Percentiles rank a stretch among this genome's conserved stretches.
Evolutionary conservation across 306 rosid genomes (phyloP).

Genomic region (Comarum palustre): DNA sequence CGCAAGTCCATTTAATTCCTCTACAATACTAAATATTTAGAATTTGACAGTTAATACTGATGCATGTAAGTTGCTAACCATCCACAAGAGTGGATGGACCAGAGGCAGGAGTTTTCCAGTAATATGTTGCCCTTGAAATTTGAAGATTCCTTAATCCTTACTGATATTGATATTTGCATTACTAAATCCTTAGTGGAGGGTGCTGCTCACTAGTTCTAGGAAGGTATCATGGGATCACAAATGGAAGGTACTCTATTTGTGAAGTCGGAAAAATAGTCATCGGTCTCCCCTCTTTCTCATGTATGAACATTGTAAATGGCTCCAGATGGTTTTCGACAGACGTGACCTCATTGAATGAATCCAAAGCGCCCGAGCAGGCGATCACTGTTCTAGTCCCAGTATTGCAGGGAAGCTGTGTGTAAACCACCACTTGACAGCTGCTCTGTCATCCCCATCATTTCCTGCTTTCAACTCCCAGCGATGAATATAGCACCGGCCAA

Average conservation of each 20-base stretch:
- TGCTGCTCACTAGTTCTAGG: no score
- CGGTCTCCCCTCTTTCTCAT: no score
- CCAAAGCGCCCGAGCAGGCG: no score
- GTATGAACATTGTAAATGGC: no score
- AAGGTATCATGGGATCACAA: no score
- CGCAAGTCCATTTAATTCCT: not conserved
- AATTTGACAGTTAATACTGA: not conserved
- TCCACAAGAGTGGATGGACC: not conserved
- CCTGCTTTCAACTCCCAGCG: not conserved
- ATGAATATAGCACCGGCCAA: not conserved
- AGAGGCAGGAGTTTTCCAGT: not conserved
- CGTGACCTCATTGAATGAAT: no score
- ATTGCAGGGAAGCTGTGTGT: no score
- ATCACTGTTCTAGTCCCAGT: no score
- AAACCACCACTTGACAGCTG: not conserved
- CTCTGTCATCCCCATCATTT: not conserved
- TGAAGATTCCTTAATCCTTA: not conserved
- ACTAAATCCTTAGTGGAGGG: not conserved
- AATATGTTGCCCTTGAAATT: not conserved
- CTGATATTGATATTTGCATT: not conserved
- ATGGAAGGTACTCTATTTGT: no score
- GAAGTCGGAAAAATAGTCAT: no score
- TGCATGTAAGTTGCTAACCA: not conserved
- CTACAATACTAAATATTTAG: not conserved
- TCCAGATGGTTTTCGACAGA: no score